A percentile compares a stretch with the other conserved stretches of the same genome.
Evolutionary conservation across 163 green algal genomes (phyloP).

Genomic region (Smithsoniella earleae): DNA sequence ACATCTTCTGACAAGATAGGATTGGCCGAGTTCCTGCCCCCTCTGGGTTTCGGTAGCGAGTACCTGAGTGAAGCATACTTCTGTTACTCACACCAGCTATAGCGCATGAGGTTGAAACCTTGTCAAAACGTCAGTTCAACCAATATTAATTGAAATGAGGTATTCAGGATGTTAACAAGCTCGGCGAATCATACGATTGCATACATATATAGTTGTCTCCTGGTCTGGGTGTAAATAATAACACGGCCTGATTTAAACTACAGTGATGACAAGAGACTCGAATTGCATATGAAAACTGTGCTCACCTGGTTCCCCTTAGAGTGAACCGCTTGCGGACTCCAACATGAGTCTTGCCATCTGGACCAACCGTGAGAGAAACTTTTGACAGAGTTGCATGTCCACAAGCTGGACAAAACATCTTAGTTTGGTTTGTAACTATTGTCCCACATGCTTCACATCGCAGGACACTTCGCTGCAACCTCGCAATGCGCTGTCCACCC

Average conservation of each 20-base stretch:
- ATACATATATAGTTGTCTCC: no score
- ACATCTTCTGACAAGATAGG: slow-evolving; percentile 29
- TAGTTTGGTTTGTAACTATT: slow-evolving; percentile 45
- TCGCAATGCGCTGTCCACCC: slow-evolving; percentile 67
- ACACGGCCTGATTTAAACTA: no score
- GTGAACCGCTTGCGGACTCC: slow-evolving; percentile 69
- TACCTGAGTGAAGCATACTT: slow-evolving; percentile 37
- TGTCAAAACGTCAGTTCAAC: no score
- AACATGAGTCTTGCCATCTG: slow-evolving; percentile 69
- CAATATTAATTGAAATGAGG: no score
- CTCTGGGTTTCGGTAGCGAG: slow-evolving; percentile 84
- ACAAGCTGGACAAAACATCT: slow-evolving; percentile 88
- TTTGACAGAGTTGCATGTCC: slow-evolving; percentile 80
- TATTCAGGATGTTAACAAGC: no score
- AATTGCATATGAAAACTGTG: no score
- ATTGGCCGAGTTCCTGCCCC: background rate
- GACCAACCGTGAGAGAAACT: slow-evolving; percentile 59
- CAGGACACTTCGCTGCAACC: slow-evolving; percentile 52
- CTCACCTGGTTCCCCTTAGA: slow-evolving; percentile 59
- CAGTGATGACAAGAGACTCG: no score
- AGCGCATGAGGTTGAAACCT: no score
- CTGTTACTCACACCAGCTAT: no score
- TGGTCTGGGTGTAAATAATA: no score
- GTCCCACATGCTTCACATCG: slow-evolving; percentile 54
- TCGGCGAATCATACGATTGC: no score